Conservation (phyloP, 441 rosid genomes). For the Manihot esculenta region DNA sequence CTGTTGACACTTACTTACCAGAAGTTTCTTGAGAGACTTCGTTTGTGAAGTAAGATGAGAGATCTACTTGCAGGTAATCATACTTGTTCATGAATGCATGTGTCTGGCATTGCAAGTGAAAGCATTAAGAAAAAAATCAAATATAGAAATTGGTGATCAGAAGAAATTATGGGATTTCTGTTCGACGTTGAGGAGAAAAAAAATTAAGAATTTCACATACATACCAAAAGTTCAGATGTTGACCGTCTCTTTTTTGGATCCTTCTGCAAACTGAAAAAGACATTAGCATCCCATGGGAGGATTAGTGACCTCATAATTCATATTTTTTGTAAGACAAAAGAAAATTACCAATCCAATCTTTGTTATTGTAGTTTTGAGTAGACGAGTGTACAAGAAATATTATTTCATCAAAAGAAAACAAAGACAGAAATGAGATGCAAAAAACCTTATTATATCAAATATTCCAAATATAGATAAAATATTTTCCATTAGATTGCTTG, state of each 20-base stretch:
- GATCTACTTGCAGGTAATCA: neutral
- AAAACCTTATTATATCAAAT: neutral
- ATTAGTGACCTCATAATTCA: slow-evolving; percentile 13
- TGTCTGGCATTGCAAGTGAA: no score
- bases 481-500: neutral
- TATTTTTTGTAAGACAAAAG: neutral
- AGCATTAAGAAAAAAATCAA: neutral
- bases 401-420: slow-evolving; percentile 10
- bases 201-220: slow-evolving; percentile 24
- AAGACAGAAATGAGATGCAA: neutral
- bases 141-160: neutral
- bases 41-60: neutral
- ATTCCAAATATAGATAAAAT: neutral
- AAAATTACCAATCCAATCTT: neutral
- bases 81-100: neutral
- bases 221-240: slow-evolving; percentile 71
- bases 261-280: slow-evolving; percentile 68
- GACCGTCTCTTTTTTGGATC: slow-evolving; percentile 65
- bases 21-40: neutral
- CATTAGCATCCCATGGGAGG: slow-evolving; percentile 13
- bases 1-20: neutral
- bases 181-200: neutral
- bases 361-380: neutral
- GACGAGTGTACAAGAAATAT: neutral
- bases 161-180: neutral